A percentile compares a stretch with the other conserved stretches of the same genome.
Conservation (phyloP, 306 rosid species). For the Morella rubra region DNA sequence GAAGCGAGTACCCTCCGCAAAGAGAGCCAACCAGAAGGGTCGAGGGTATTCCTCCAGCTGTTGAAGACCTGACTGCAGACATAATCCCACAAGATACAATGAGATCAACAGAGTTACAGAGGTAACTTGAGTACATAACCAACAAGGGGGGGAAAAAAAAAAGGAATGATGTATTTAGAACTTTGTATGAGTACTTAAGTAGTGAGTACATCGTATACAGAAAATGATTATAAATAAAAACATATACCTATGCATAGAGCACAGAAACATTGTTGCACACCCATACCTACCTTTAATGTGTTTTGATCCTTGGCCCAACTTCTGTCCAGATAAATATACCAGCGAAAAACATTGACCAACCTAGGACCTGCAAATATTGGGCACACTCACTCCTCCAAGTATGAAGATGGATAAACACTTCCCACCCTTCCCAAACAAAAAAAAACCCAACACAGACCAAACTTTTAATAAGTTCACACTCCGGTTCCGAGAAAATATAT, state of each 20-base stretch:
- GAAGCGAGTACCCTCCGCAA: slow-evolving; percentile 97
- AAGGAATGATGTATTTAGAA: neutral
- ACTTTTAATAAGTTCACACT: neutral
- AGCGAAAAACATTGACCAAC: slow-evolving; percentile 99
- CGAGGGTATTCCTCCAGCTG: slow-evolving; percentile 71
- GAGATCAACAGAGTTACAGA: slow-evolving; percentile 24
- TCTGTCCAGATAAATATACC: slow-evolving; percentile 92
- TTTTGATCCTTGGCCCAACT: slow-evolving; percentile 95
- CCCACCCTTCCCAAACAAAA: no score
- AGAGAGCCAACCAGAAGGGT: slow-evolving; percentile 96
- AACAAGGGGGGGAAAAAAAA: neutral
- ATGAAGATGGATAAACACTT: neutral
- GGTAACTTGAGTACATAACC: slow-evolving; percentile 1
- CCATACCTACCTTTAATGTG: slow-evolving; percentile 65
- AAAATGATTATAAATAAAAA: no score
- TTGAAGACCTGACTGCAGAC: slow-evolving; percentile 74
- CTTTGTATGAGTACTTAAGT: no score
- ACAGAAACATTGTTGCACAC: slow-evolving; percentile 6
- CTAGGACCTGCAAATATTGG: slow-evolving; percentile 65
- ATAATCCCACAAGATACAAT: slow-evolving; percentile 30
- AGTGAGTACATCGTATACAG: no score
- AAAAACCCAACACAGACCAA: neutral
- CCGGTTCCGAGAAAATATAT: neutral
- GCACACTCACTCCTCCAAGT: slow-evolving; percentile 19
- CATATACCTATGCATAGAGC: neutral